phyloP scores from a whole-genome alignment of 2,329 filamentous ascomycete species.

The Septoria linicola region DNA sequence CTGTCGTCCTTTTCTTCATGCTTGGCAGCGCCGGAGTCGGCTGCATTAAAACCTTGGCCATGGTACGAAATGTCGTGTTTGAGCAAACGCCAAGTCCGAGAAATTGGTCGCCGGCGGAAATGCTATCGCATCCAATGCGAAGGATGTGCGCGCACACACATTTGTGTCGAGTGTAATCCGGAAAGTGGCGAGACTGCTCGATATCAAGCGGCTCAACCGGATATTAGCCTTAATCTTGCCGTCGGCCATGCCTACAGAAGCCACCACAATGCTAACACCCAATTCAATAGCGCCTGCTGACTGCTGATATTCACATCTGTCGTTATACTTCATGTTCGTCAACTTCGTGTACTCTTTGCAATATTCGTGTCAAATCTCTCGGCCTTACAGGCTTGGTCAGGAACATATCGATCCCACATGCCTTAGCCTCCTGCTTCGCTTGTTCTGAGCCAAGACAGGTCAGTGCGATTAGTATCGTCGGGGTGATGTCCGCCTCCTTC shows the following conservation, averaged over 20 bases:
- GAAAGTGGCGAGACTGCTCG: no score
- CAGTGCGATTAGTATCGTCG: conserved; percentile 22
- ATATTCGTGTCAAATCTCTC: conserved; percentile 6
- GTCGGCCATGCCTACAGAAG: no score
- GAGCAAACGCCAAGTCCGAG: no score
- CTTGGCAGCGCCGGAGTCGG: not conserved
- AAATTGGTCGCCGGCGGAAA: no score
- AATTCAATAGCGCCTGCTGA: not conserved
- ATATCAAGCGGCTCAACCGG: no score
- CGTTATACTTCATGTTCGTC: conserved; percentile 1
- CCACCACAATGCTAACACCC: no score
- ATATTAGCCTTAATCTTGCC: no score
- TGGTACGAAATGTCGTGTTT: no score
- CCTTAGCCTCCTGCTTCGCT: conserved; percentile 24
- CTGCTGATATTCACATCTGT: not conserved
- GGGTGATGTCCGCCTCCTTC: conserved; percentile 16
- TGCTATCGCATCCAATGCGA: no score
- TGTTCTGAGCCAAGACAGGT: conserved; percentile 24
- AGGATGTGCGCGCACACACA: no score
- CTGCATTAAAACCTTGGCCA: no score
- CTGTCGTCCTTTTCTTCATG: not conserved
- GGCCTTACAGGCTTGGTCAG: conserved; percentile 21
- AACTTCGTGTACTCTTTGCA: conserved; percentile 2
- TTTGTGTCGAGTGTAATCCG: no score
- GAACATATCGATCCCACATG: conserved; percentile 27